Percentiles rank a stretch among this genome's conserved stretches.
Conservation (phyloP, 176 grass and related monocot species). For the Pharus latifolius region DNA sequence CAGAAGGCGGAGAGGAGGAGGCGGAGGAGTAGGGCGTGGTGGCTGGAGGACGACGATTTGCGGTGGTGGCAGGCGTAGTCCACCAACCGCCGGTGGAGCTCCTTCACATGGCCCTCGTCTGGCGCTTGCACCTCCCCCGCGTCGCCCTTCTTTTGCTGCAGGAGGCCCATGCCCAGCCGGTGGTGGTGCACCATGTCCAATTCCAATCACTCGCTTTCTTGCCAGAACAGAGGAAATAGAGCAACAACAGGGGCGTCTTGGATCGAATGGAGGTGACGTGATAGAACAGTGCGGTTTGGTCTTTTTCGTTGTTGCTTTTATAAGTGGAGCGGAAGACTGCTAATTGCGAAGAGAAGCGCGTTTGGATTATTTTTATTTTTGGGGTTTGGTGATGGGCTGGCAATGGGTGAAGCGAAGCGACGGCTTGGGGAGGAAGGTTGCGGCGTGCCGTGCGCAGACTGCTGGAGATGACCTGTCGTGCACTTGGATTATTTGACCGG, state of each 20-base stretch:
- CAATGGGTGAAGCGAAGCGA: too few species aligned
- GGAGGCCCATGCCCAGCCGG: not conserved
- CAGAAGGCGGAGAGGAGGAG: constrained; percentile 16
- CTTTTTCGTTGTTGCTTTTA: too few species aligned
- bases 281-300: too few species aligned
- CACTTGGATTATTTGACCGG: too few species aligned
- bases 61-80: not conserved
- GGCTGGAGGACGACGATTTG: not conserved
- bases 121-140: not conserved
- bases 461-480: too few species aligned
- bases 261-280: too few species aligned
- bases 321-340: too few species aligned
- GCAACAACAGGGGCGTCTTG: not conserved
- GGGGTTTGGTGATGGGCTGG: too few species aligned
- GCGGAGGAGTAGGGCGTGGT: constrained; percentile 10
- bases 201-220: not conserved
- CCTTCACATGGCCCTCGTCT: constrained; percentile 6
- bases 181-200: constrained; percentile 44
- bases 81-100: constrained; percentile 1
- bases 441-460: too few species aligned
- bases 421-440: too few species aligned
- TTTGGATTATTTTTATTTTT: too few species aligned
- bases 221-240: not conserved
- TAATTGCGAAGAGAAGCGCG: too few species aligned
- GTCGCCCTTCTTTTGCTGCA: not conserved